Evolutionary conservation across 2,329 filamentous ascomycete genomes (phyloP), one percentile per base, ranked within the genome.

Genomic region (Penicillium sp.): DNA sequence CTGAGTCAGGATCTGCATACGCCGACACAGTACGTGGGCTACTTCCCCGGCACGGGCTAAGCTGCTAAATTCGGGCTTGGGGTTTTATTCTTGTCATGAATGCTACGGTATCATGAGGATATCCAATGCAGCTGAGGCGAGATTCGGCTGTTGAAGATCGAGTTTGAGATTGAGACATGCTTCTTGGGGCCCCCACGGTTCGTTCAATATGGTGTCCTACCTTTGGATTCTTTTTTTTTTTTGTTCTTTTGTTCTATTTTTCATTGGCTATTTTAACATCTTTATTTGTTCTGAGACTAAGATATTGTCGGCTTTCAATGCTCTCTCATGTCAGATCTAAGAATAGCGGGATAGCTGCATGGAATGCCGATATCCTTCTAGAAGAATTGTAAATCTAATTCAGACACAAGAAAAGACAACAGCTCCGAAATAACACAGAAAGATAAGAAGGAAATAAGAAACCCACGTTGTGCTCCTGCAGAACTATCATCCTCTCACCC

Each of bases 401-500:
- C 40, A n/a, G 29, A 29, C 14, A 27, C 23, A 29, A 39, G 14
- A 13, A 23, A 16, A 23, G 6, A n/a, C 5, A 26, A 29, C 4
- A 16, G 34, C 19, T 9, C 19, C 53, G 53, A 44, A 50, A 13
- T 34, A 51, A 60, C 53, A 51, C 32, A 38, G 6, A 38, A 11
- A 40, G 14, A 26, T 23, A 7, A 16, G 14, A 38, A 14, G 14
- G 45, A 57, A 61, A 61, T 61, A 62, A 61, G 58, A 57, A 56
- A 50, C 54, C 52, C 56, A 59, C 56, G 60, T 62, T 62, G 51
- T 26, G 40, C 44, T 53, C 51, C 48, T 61, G 58, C 51, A 60
- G 45, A 44, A 43, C 30, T 26, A 7, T 9, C 18, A 30, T 50
- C 23, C 29, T 10, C 19, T 32, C 11, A 19, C 29, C 47, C 47